These are phyloP conservation scores for Xylariaceae sp. DNA, from an alignment of 2,329 filamentous ascomycete genomes.

Conservation along the genomic window DNA sequence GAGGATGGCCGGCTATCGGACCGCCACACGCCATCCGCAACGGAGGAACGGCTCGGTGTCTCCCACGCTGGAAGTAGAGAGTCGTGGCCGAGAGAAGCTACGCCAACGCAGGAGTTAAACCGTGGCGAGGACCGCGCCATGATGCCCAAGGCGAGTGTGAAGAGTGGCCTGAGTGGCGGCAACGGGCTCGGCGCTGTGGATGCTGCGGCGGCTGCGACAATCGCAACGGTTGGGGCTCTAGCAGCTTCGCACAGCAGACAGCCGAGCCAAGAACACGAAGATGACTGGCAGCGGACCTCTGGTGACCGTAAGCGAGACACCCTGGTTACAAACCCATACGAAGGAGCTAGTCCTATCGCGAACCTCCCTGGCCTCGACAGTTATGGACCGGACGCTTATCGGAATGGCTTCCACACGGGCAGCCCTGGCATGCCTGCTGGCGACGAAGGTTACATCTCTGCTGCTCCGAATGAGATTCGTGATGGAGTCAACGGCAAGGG, in stretches of 20 bases:
- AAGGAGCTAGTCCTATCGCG: conserved; percentile 55
- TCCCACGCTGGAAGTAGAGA: conserved; percentile 19
- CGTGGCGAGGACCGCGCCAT: conserved; percentile 22
- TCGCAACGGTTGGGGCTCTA: conserved; percentile 41
- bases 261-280: conserved; percentile 51
- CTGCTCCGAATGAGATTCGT: conserved; percentile 49
- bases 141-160: conserved; percentile 22
- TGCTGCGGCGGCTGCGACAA: conserved; percentile 46
- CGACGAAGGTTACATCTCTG: conserved; percentile 92
- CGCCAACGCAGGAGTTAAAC: conserved; percentile 25
- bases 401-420: conserved; percentile 42
- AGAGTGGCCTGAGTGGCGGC: conserved; percentile 22
- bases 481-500: conserved; percentile 44
- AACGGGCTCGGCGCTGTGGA: conserved; percentile 34
- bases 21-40: conserved; percentile 72
- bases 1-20: conserved; percentile 45
- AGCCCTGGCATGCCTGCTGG: conserved; percentile 55
- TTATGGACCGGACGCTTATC: conserved; percentile 31
- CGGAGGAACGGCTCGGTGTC: conserved; percentile 64
- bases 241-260: conserved; percentile 43
- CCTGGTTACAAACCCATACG: conserved; percentile 59
- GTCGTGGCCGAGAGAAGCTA: conserved; percentile 25
- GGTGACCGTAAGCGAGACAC: conserved; percentile 59
- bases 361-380: conserved; percentile 42
- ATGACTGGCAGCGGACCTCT: conserved; percentile 57